Percentiles rank a stretch among this genome's conserved stretches.
Evolutionary conservation across 1,284 basidiomycete species (phyloP).

Genomic region (Ustilago loliicola): DNA sequence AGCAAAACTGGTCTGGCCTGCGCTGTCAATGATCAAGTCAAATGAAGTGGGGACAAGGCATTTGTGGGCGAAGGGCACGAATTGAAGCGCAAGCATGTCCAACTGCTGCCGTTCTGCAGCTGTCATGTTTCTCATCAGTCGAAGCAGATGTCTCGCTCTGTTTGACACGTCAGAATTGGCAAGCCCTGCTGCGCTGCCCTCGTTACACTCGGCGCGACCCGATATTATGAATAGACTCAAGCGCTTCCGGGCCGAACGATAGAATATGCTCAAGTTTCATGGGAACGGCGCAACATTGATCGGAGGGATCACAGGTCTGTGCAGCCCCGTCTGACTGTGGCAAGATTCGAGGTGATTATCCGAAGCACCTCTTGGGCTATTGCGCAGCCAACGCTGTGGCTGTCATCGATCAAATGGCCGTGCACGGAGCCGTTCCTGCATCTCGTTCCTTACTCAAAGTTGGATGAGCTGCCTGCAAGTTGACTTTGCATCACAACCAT

Average conservation of each 20-base stretch:
- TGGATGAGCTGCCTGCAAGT: background rate
- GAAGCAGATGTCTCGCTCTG: background rate
- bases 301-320: background rate
- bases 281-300: background rate
- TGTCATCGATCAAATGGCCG: background rate
- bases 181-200: background rate
- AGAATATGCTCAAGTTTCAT: background rate
- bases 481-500: background rate
- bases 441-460: conserved; percentile 3
- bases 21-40: background rate
- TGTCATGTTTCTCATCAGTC: background rate
- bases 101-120: background rate
- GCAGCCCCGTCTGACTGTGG: background rate
- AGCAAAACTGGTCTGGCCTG: background rate
- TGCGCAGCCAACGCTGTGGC: too few relatives aligned
- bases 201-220: background rate
- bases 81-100: background rate
- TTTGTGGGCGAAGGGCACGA: background rate
- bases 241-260: background rate
- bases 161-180: background rate
- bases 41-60: background rate
- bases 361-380: background rate
- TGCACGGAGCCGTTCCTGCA: conserved; percentile 8
- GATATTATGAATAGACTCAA: background rate
- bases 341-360: background rate